Evolutionary conservation across 169 alveolate genomes (phyloP).

Genomic region (Plasmodium reichenowi): DNA sequence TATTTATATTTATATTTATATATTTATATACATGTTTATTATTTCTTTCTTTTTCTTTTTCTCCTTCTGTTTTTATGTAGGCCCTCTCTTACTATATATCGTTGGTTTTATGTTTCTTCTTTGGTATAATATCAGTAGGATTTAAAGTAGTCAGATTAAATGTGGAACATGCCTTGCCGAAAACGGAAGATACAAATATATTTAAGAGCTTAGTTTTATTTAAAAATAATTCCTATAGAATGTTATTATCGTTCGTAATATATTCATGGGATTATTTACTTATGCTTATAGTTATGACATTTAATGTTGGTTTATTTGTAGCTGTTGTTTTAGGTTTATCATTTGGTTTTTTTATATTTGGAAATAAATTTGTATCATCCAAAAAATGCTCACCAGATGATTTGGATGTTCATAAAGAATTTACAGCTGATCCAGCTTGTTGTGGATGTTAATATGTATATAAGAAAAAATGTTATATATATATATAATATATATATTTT

Average conservation of each 20-base stretch:
- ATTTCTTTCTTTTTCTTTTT: not conserved
- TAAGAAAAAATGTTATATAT: not conserved
- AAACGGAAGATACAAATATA: constrained; percentile 23
- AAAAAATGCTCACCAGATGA: constrained; percentile 8
- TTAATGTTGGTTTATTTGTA: constrained; percentile 83
- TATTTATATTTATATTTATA: not conserved
- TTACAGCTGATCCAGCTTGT: constrained; percentile 69
- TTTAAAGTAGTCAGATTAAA: constrained; percentile 32
- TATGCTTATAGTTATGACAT: constrained; percentile 86
- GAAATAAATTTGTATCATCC: constrained; percentile 45
- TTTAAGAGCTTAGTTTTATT: constrained; percentile 29
- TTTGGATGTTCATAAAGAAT: constrained; percentile 44
- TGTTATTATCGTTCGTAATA: constrained; percentile 64
- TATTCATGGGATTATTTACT: constrained; percentile 80
- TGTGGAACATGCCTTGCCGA: constrained; percentile 28
- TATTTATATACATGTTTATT: not conserved
- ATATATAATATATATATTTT: not conserved
- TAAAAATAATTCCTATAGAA: constrained; percentile 43
- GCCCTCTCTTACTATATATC: constrained; percentile 32
- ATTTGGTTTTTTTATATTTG: constrained; percentile 80
- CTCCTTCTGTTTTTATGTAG: not conserved
- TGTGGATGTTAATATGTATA: constrained; percentile 49
- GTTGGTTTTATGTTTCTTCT: constrained; percentile 26
- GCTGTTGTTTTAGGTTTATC: constrained; percentile 81
- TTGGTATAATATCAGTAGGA: constrained; percentile 45